Evolutionary conservation across 345 rosid species (phyloP), one percentile per base, ranked within the genome.

Genomic region (Theobroma cacao): DNA sequence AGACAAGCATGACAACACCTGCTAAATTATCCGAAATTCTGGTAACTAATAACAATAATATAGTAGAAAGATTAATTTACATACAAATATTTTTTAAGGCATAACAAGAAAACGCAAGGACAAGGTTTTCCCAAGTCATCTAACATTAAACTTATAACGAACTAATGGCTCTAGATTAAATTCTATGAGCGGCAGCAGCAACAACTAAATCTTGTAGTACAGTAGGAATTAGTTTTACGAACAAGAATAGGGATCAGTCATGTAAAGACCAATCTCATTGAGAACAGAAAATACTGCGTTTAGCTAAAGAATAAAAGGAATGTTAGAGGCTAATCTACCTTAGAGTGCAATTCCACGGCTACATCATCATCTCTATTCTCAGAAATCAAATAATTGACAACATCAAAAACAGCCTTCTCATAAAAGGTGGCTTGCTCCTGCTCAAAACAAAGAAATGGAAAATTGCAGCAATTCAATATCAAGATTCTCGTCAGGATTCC

Each of bases 401-500:
- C 86, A 45, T 89, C 84, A 66, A 85, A 92, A 83, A 93, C 89
- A 0, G 90, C 94, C 81, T 86, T 93, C 88, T 93, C 97, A 64
- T 93, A 92, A 1, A 85, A 53, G 62, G 98, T 90, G 30, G 95
- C 89, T 67, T 93, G 85, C 34, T 84, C 98, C 99, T 93, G 84
- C 59, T 36, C 14, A 33, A 36, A 62, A 77, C 11, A 70, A 45
- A 10, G 5, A 5, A 31, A 34, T 47, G 20, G 18, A 14, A 66
- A 64, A 7, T 71, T 31, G 10, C 26, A 9, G 31, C 7, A 71
- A 28, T 50, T 9, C 61, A 31, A 7, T 20, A 50, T 50, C 38
- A 61, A 61, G 31, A 14, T 30, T 61, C 31, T 20, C 11, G 20
- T 61, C 4, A 31, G 41, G 1, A 31, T 5, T 62, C 26, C 47